Base-by-base conservation (phyloP, 1,284 basidiomycete species). In the Cystobasidium slooffiae region DNA sequence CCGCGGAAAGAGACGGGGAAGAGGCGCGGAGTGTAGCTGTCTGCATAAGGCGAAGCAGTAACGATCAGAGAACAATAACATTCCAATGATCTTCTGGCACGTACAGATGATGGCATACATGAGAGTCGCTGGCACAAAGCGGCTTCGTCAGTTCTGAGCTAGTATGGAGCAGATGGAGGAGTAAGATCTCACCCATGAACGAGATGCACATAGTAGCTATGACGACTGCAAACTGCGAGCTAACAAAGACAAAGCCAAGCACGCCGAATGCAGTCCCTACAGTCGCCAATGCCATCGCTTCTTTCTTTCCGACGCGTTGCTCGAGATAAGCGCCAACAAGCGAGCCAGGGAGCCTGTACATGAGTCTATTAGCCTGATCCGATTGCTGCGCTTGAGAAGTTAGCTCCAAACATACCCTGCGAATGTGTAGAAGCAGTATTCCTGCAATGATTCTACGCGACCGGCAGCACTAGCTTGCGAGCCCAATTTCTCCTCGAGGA, bases 301-400 rank as follows among this genome's bases (percentile, higher is more conserved):
- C 83, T 7, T 84, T 86, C 44, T 93, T 86, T 0, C 95, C 95
- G 1, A 96, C 83, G 0, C 84, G 82, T 0, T 89, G 86, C 80
- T 96, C 92, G 59, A 97, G 86, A 82, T 88, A 96, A 8, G 96
- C 94, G 20, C 94, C 95, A 16, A 97, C 84, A 4, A 76, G 41
- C 41, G 73, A 61, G 24, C 75, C 75, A 5, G 75, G 75, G 16
- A 75, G 49, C 20, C 75, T 73, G n/a, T 47, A 37, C 8, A 63
- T 20, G 43, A 6, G 10, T 31, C n/a, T 49, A 3, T 43, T 44
- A 53, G 64, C 41, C 7, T 43, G 14, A 43, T 37, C 49, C 8
- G 6, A 14, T 20, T 52, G 14, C 9, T 10, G 37, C 8, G 24
- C n/a, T 18, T 43, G 0, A 31, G 0, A 9, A 39, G 18, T 7